Evolutionary conservation across 2,329 filamentous ascomycete species (phyloP), one percentile per base, ranked within the genome.

Genomic region (Neocatenulostroma microsporum): DNA sequence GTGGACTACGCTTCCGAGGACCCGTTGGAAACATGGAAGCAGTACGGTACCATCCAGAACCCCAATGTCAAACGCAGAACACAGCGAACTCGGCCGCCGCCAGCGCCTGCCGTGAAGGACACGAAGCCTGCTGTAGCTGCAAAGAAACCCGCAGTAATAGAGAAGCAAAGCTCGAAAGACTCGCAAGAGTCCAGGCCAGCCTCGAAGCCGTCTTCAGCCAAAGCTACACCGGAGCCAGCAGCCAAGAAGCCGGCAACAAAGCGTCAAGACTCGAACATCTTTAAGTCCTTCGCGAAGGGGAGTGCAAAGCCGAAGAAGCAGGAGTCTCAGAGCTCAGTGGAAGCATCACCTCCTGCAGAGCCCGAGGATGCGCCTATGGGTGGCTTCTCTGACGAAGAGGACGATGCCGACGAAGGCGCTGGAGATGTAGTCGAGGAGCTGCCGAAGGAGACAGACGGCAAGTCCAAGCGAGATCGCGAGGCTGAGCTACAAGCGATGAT

Each of bases 21-120:
- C 45, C 69, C 76, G 3, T 55, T 78, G 27, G 67, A 75, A 36
- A 63, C 66, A 24, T 74, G 71, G 50, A 75, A 73, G 46, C 67
- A 69, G 21, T 88, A 84, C 54, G 84, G 86, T 5, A 76, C 78
- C 34, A 88, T 94, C 41, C 68, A 73, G 34, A 94, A 94, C 51
- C 70, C 76, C 3, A 66, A 81, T 48, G 77, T 82, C 37, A 78
- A 71, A 68, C 62, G 73, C 52, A 60, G 71, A 48, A 68, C 65
- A 28, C 49, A 44, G 36, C 40, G 61, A 61, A 43, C 40, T 21
- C 40, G 41, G 35, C 61, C 56, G 48, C 66, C 58, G 43, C 66
- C 60, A 47, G 48, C 57, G 13, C 48, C 57, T 3, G 38, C 47
- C 17, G 37, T 47, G 13, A 10, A 42, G 43, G 23, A 57, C 54